Conservation (phyloP, 202 grass and related monocot species). For the Eragrostis tef region DNA sequence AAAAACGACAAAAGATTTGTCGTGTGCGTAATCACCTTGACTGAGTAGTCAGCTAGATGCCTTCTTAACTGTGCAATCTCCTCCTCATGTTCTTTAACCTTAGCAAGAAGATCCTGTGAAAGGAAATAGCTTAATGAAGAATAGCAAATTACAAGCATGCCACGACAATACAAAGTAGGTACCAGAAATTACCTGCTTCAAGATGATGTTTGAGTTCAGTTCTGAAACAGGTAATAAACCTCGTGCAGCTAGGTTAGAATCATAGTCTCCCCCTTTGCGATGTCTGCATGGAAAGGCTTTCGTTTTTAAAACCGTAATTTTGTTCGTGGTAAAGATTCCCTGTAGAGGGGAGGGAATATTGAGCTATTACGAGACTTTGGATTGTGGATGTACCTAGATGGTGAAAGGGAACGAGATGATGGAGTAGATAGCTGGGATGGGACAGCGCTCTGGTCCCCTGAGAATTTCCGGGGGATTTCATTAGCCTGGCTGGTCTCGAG, state of each 20-base stretch:
- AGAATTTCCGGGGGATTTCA: slow-evolving; percentile 44
- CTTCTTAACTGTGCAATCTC: slow-evolving; percentile 85
- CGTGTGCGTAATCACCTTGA: slow-evolving; percentile 55
- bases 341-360: background rate
- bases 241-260: slow-evolving; percentile 57
- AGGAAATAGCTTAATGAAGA: slow-evolving; percentile 39
- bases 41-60: slow-evolving; percentile 87
- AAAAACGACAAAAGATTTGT: background rate
- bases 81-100: slow-evolving; percentile 90
- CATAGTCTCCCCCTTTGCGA: slow-evolving; percentile 66
- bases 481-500: slow-evolving; percentile 52
- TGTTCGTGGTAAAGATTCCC: background rate
- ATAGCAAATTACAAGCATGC: background rate
- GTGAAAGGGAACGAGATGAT: slow-evolving; percentile 80
- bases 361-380: background rate
- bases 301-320: background rate
- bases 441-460: slow-evolving; percentile 41
- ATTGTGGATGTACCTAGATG: slow-evolving; percentile 59
- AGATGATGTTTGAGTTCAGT: slow-evolving; percentile 61
- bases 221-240: slow-evolving; percentile 58
- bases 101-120: slow-evolving; percentile 75
- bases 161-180: background rate
- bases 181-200: slow-evolving; percentile 71
- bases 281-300: slow-evolving; percentile 50
- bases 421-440: slow-evolving; percentile 73